phyloP scores from a whole-genome alignment of 106 monocot genomes.

The Allium fistulosum region DNA sequence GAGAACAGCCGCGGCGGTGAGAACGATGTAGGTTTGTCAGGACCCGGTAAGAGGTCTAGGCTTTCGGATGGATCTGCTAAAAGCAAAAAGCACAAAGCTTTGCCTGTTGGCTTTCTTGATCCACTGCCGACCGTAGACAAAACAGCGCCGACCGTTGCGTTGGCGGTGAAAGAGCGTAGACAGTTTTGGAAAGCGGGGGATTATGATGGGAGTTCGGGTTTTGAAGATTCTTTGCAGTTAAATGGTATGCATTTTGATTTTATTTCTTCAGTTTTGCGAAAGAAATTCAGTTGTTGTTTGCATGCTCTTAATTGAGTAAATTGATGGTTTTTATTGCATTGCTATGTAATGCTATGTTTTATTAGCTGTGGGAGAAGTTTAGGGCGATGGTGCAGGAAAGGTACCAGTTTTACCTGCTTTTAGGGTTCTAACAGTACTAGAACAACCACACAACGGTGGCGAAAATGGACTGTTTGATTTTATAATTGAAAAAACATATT shows the following conservation, averaged over 20 bases:
- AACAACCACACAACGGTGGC: too few relatives aligned
- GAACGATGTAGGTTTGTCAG: neutral
- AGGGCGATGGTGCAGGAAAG: too few relatives aligned
- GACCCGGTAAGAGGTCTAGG: conserved; percentile 11
- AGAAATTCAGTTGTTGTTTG: neutral
- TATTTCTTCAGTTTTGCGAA: neutral
- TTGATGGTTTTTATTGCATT: neutral
- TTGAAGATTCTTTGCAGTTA: neutral
- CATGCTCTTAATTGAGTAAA: conserved; percentile 2
- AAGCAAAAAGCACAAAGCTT: neutral
- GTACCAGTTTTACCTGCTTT: too few relatives aligned
- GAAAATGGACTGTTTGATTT: too few relatives aligned
- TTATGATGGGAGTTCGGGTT: conserved; percentile 22
- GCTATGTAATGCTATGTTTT: too few relatives aligned
- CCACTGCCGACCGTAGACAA: conserved; percentile 35
- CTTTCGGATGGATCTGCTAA: neutral
- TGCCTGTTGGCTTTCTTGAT: conserved; percentile 65
- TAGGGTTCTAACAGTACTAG: too few relatives aligned
- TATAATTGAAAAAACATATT: too few relatives aligned
- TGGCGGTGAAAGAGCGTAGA: conserved; percentile 10
- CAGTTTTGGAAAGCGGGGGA: conserved; percentile 98
- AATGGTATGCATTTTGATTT: conserved; percentile 20
- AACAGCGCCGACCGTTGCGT: neutral
- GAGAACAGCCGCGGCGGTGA: conserved; percentile 19
- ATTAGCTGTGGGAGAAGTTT: too few relatives aligned